A percentile compares a stretch with the other conserved stretches of the same genome.
These are phyloP conservation scores for Fusarium irregulare DNA, from an alignment of 2,329 filamentous ascomycete genomes.

Conservation along the genomic window DNA sequence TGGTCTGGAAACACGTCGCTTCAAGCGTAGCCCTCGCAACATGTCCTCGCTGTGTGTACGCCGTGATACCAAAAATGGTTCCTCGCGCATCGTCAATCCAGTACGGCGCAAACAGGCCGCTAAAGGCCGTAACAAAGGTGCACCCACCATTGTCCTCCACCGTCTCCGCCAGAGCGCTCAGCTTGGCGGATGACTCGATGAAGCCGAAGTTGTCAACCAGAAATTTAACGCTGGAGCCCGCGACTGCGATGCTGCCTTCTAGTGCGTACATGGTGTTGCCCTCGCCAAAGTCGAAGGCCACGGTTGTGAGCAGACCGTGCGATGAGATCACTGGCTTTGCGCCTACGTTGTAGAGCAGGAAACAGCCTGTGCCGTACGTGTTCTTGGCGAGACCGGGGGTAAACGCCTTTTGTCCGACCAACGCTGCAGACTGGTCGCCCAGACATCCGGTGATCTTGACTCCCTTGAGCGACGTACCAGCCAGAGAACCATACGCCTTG, in stretches of 20 bases:
- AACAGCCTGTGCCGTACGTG: slow-evolving; percentile 87
- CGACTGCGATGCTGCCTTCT: slow-evolving; percentile 81
- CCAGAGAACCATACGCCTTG: slow-evolving; percentile 74
- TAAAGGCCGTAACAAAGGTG: slow-evolving; percentile 83
- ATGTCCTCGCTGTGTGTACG: slow-evolving; percentile 80
- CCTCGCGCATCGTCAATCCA: slow-evolving; percentile 87
- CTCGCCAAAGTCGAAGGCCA: slow-evolving; percentile 80
- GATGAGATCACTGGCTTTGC: slow-evolving; percentile 81
- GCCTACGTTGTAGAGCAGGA: slow-evolving; percentile 85
- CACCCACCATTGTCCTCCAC: slow-evolving; percentile 77
- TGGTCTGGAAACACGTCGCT: slow-evolving; percentile 85
- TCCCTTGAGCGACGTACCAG: slow-evolving; percentile 71
- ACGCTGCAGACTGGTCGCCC: slow-evolving; percentile 83
- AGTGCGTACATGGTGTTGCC: slow-evolving; percentile 77
- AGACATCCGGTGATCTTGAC: slow-evolving; percentile 80
- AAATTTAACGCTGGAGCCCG: slow-evolving; percentile 80
- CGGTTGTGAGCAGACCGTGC: slow-evolving; percentile 80
- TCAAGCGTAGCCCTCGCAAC: slow-evolving; percentile 84
- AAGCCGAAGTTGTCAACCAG: slow-evolving; percentile 68
- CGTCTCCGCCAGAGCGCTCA: slow-evolving; percentile 60
- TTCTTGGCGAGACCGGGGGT: slow-evolving; percentile 82
- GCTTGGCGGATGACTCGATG: slow-evolving; percentile 60
- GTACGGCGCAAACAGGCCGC: slow-evolving; percentile 83
- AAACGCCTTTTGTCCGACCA: slow-evolving; percentile 85
- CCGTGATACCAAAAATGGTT: slow-evolving; percentile 82